A percentile compares a stretch with the other conserved stretches of the same genome.
Conservation (phyloP, 73 alveolate genomes). For the Tetrahymena borealis region DNA sequence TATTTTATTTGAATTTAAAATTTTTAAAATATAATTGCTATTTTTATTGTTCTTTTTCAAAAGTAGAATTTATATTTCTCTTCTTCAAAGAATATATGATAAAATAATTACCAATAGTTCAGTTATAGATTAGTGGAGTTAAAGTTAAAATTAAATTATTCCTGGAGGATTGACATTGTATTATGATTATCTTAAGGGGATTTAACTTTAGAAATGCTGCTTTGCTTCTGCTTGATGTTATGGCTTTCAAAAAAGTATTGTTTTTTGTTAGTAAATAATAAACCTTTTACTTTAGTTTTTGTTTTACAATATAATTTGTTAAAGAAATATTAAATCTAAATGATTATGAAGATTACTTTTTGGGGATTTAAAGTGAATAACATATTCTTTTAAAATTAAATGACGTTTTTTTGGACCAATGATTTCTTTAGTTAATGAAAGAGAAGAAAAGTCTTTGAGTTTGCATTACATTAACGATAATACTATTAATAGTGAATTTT, state of each 20-base stretch:
- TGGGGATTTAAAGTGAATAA: background rate
- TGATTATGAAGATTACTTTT: background rate
- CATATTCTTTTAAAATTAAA: background rate
- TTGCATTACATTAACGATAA: background rate
- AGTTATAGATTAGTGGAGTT: background rate
- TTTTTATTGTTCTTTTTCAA: too few species aligned
- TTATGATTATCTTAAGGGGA: too few species aligned
- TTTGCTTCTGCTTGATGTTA: too few species aligned
- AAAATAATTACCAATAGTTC: background rate
- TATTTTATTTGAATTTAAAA: background rate
- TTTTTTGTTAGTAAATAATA: too few species aligned
- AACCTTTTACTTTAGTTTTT: too few species aligned
- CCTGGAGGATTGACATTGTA: background rate
- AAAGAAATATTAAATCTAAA: background rate
- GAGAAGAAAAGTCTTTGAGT: background rate
- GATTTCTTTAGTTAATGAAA: background rate
- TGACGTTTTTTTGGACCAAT: slow-evolving; percentile 1
- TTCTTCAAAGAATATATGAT: background rate
- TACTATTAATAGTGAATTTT: background rate
- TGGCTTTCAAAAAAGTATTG: too few species aligned
- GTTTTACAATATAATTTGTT: background rate
- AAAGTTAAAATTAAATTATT: background rate
- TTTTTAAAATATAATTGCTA: background rate
- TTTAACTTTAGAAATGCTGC: too few species aligned
- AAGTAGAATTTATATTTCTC: too few species aligned